phyloP scores from a whole-genome alignment of 495 filamentous ascomycete genomes.

The Penicillium ucsense region DNA sequence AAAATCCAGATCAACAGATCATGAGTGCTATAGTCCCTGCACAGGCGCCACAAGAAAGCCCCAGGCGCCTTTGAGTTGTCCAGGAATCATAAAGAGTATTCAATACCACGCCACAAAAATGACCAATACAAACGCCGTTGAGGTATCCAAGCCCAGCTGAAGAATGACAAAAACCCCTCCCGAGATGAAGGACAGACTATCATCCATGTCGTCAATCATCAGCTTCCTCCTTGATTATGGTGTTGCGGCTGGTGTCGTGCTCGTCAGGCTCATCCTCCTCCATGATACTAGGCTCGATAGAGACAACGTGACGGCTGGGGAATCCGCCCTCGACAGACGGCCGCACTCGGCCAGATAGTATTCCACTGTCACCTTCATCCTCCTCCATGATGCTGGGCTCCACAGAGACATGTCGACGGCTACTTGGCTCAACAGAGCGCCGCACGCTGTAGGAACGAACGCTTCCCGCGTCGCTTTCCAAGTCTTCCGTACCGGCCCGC shows the following conservation, averaged over 20 bases:
- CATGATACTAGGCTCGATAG: constrained; percentile 27
- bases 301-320: constrained; percentile 8
- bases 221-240: constrained; percentile 42
- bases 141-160: not conserved
- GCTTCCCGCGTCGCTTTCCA: constrained; percentile 24
- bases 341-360: constrained; percentile 13
- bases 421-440: constrained; percentile 29
- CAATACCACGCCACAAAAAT: no score
- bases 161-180: constrained; percentile 11
- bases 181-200: constrained; percentile 8
- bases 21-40: no score
- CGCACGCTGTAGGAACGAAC: constrained; percentile 31
- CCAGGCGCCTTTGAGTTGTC: no score
- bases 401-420: constrained; percentile 27
- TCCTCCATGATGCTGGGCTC: constrained; percentile 42
- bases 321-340: constrained; percentile 12
- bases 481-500: constrained; percentile 31
- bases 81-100: no score
- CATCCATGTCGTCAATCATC: constrained; percentile 20
- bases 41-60: no score
- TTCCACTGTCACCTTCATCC: constrained; percentile 28
- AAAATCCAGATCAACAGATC: no score
- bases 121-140: no score
- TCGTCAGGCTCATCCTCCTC: constrained; percentile 46
- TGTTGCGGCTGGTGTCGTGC: constrained; percentile 42